A percentile compares a stretch with the other conserved stretches of the same genome.
These are phyloP conservation scores for Trametes hirsuta DNA, from an alignment of 1,284 basidiomycete species.

Conservation along the genomic window DNA sequence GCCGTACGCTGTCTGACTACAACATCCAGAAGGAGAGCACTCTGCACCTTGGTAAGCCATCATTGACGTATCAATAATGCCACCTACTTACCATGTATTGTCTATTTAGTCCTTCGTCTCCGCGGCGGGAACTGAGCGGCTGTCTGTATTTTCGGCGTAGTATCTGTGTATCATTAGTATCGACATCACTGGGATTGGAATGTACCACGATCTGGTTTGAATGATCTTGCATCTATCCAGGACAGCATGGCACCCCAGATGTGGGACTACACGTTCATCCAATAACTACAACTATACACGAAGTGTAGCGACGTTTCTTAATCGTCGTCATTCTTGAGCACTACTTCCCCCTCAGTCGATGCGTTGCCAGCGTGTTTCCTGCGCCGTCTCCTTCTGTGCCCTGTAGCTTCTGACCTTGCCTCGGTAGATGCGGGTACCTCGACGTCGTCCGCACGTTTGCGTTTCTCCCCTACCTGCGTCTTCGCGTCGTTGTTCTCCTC, in stretches of 20 bases:
- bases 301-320: no score
- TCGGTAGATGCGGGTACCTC: not conserved
- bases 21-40: conserved; percentile 38
- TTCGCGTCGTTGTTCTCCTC: not conserved
- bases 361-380: conserved; percentile 29
- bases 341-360: not conserved
- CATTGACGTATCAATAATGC: not conserved
- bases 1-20: conserved; percentile 54
- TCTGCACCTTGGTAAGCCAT: conserved; percentile 32
- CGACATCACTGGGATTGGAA: conserved; percentile 4
- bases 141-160: not conserved
- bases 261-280: no score
- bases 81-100: conserved; percentile 34
- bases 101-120: conserved; percentile 68
- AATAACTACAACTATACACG: no score
- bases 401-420: conserved; percentile 1
- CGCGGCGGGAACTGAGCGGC: conserved; percentile 62
- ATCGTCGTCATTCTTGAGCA: not conserved
- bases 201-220: not conserved
- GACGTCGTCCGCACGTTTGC: conserved; percentile 27
- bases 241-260: no score
- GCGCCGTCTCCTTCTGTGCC: conserved; percentile 41
- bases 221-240: no score
- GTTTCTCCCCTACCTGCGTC: conserved; percentile 26
- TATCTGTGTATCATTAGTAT: conserved; percentile 16